These are phyloP conservation scores for Malassezia cuniculi DNA, from an alignment of 1,284 basidiomycete genomes.

Conservation along the genomic window DNA sequence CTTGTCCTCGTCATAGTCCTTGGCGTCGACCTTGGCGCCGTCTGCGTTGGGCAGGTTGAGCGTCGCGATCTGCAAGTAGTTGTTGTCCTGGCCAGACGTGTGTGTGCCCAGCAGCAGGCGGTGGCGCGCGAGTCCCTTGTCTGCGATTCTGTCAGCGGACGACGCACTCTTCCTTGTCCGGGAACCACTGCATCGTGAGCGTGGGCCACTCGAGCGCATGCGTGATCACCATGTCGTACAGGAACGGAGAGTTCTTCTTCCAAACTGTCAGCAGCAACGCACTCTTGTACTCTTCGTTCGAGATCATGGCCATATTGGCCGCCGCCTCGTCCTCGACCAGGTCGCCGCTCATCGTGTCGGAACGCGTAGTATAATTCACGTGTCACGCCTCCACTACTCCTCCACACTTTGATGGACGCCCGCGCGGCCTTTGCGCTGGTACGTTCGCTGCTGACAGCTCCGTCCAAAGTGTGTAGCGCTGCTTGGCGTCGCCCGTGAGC, in stretches of 20 bases:
- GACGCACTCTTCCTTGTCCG: slow-evolving; percentile 61
- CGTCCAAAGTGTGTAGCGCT: slow-evolving; percentile 4
- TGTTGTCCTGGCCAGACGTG: slow-evolving; percentile 84
- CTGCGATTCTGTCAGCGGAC: slow-evolving; percentile 53
- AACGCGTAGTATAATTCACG: background rate
- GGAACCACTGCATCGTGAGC: slow-evolving; percentile 97
- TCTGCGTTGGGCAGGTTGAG: slow-evolving; percentile 70
- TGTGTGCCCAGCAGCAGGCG: slow-evolving; percentile 91
- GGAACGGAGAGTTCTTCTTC: slow-evolving; percentile 52
- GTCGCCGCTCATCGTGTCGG: slow-evolving; percentile 23
- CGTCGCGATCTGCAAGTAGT: slow-evolving; percentile 83
- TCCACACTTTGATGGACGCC: no score
- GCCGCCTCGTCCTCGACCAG: slow-evolving; percentile 33
- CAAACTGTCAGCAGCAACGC: slow-evolving; percentile 21
- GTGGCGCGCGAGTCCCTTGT: slow-evolving; percentile 82
- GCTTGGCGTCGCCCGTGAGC: no score
- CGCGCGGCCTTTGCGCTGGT: slow-evolving; percentile 1
- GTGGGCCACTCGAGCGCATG: slow-evolving; percentile 97
- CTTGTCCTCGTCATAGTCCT: slow-evolving; percentile 84
- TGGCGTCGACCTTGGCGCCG: slow-evolving; percentile 56
- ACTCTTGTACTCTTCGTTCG: slow-evolving; percentile 42
- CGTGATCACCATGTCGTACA: slow-evolving; percentile 93
- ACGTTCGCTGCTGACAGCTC: background rate
- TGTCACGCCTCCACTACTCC: no score
- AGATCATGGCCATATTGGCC: slow-evolving; percentile 33